These are phyloP conservation scores for Daldinia vernicosa DNA, from an alignment of 495 filamentous ascomycete genomes.

Conservation along the genomic window DNA sequence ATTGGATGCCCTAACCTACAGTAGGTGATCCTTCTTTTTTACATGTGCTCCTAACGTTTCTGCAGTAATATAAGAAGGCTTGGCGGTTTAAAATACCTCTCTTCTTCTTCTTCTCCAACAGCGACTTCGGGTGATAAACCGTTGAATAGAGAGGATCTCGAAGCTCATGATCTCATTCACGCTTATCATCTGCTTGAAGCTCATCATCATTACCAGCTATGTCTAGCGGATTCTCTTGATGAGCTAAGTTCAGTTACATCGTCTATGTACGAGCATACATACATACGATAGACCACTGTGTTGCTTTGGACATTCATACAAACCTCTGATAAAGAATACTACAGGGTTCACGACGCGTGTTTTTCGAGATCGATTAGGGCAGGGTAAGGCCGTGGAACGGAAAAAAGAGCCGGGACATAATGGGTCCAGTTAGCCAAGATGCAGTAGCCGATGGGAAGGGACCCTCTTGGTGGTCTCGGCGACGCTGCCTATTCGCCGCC, in stretches of 20 bases:
- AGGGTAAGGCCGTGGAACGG: background rate
- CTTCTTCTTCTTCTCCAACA: constrained; percentile 11
- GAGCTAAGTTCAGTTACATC: background rate
- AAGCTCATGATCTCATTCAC: constrained; percentile 11
- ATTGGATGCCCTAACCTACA: background rate
- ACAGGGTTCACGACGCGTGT: background rate
- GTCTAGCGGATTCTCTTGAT: background rate
- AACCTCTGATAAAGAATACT: background rate
- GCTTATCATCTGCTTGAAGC: background rate
- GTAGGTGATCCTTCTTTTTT: constrained; percentile 20
- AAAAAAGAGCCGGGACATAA: background rate
- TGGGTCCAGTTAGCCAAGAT: background rate
- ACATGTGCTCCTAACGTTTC: constrained; percentile 11
- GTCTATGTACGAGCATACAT: background rate
- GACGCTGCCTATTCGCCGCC: constrained; percentile 8
- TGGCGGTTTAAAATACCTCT: constrained; percentile 29
- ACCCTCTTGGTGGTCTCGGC: background rate
- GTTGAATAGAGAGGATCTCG: background rate
- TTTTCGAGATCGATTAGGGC: background rate
- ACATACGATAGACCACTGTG: background rate
- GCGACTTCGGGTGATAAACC: constrained; percentile 16
- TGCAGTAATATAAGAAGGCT: constrained; percentile 12
- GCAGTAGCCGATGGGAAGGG: background rate
- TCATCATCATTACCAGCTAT: background rate
- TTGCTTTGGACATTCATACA: background rate